Conservation (phyloP, 768 basidiomycete genomes). For the Tricholoma furcatifolium region DNA sequence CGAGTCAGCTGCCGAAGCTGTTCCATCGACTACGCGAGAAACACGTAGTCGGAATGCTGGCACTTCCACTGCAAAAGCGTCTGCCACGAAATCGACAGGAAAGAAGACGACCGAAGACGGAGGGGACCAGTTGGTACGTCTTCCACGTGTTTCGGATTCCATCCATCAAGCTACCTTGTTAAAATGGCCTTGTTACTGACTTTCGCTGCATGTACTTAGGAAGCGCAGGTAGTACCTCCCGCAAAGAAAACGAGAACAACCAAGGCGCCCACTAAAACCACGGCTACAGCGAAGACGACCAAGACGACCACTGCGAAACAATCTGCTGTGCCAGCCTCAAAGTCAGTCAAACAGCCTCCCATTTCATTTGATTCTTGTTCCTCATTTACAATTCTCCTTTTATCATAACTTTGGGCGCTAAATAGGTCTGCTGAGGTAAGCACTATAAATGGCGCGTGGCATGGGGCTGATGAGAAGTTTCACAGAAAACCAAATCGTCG, state of each 20-base stretch:
- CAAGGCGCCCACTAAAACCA: conserved; percentile 18
- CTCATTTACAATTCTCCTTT: background rate
- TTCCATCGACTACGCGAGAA: conserved; percentile 38
- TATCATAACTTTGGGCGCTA: conserved; percentile 4
- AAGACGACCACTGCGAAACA: conserved; percentile 21
- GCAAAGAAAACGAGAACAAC: conserved; percentile 42
- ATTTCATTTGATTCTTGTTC: background rate
- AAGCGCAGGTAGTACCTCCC: conserved; percentile 23
- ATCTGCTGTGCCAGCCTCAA: conserved; percentile 11
- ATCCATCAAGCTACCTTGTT: background rate
- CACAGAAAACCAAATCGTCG: conserved; percentile 20
- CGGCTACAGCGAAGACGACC: conserved; percentile 9
- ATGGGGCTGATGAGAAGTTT: conserved; percentile 16
- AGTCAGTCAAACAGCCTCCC: conserved; percentile 7
- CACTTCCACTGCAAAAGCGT: conserved; percentile 24
- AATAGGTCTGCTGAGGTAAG: conserved; percentile 30
- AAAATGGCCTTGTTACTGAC: background rate
- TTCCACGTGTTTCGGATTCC: conserved; percentile 9
- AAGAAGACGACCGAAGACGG: conserved; percentile 20
- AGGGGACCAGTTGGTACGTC: conserved; percentile 15
- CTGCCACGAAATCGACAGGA: conserved; percentile 23
- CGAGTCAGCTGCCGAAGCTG: conserved; percentile 29
- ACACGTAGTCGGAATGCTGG: conserved; percentile 47
- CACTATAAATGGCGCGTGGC: conserved; percentile 16
- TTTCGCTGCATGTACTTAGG: conserved; percentile 2